A percentile compares a stretch with the other conserved stretches of the same genome.
phyloP scores from a whole-genome alignment of 768 basidiomycete species.

The Gymnopilus dilepis region DNA sequence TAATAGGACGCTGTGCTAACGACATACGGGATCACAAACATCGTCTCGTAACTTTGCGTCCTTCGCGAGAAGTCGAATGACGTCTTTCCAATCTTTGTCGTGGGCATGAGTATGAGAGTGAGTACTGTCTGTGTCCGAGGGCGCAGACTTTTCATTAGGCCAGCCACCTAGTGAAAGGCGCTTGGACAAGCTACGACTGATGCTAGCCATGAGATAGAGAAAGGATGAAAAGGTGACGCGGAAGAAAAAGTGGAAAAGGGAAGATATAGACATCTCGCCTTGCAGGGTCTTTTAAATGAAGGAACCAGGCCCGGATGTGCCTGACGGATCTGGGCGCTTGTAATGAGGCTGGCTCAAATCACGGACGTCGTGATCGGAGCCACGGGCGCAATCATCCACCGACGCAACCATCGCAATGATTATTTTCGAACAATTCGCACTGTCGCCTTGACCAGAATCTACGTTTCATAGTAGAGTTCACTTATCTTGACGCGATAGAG shows the following conservation, averaged over 20 bases:
- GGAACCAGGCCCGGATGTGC: constrained; percentile 9
- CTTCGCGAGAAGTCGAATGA: constrained; percentile 35
- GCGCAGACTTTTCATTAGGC: constrained; percentile 27
- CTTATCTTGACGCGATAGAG: background rate
- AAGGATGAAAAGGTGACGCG: constrained; percentile 12
- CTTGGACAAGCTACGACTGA: constrained; percentile 29
- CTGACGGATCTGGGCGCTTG: constrained; percentile 12
- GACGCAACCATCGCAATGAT: constrained; percentile 7
- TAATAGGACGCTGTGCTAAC: background rate
- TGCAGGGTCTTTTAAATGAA: background rate
- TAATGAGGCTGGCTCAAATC: constrained; percentile 14
- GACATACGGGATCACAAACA: background rate
- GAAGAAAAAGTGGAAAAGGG: constrained; percentile 8
- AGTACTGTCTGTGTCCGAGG: constrained; percentile 42
- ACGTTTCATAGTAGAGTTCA: background rate
- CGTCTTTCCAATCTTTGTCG: constrained; percentile 32
- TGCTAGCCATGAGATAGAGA: constrained; percentile 25
- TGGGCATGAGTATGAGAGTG: constrained; percentile 24
- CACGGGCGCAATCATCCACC: constrained; percentile 14
- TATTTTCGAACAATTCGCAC: constrained; percentile 5
- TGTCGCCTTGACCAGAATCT: background rate
- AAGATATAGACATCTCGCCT: background rate
- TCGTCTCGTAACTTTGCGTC: background rate
- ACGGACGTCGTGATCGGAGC: constrained; percentile 15
- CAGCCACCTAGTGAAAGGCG: constrained; percentile 35